Evolutionary conservation across 805 yeast species (phyloP), one percentile per base, ranked within the genome.

Genomic region (Jamesozyma spencerorum): DNA sequence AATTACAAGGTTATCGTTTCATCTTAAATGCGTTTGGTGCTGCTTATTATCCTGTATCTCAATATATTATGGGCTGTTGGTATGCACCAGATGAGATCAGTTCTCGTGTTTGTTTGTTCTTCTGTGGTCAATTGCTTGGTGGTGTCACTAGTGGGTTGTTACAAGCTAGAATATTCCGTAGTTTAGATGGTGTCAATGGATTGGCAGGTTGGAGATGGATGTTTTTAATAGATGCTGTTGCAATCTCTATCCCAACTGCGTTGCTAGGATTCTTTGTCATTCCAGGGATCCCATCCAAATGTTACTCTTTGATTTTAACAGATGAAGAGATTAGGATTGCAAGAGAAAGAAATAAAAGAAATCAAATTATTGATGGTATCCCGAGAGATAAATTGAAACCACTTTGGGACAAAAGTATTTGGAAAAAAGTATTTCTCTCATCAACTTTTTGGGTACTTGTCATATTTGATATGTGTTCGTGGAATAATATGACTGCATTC

Each of bases 11-110:
- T 1, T 60, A 78, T 33, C 63, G 92, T 38, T 82, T 82, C 50
- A 68, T 82, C 31, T 68, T 81, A 43, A 88, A 83, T 31, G 72
- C 75, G 0, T 77, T 78, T 55, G 92, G 85, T 56, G 76, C 84
- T 3, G 76, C 80, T n/a, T 73, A 68, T 50, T 69, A 75, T 62
- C 82, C 86, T 4, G 77, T 75, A 17, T 66, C 76, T 41, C 81
- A 78, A 48, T 77, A 74, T 48, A 58, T 76, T 35, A 62, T 71
- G 47, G 85, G 83, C 18, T 66, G 74, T 24, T 78, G 78, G 79
- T 75, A 76, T 51, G 69, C 70, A 38, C 72, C 80, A 26, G 67
- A 66, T 45, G 84, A 81, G 58, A 63, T 77, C 20, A 63, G 75
- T 38, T 67, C 84, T 44, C 65, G 86, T 53, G 79, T 79, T n/a